Base-by-base conservation (phyloP, 495 filamentous ascomycete species). In the Saxophila tyrrhenica region DNA sequence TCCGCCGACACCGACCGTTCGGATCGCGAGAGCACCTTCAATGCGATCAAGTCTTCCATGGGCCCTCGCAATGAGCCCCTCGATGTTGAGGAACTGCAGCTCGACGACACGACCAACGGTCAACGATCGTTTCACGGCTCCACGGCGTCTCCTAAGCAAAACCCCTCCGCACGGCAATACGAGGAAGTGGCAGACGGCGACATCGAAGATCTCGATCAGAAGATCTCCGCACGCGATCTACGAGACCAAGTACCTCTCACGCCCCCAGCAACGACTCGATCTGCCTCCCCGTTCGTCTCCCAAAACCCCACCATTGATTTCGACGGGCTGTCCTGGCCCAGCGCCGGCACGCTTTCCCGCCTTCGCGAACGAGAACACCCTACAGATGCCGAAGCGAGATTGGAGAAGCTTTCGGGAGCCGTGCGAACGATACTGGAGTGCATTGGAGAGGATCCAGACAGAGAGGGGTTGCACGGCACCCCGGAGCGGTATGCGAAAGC, bases 401-500 rank as follows among this genome's bases (percentile, higher is more conserved):
- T 95, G 38, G 71, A 81, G 51, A 92, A 85, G 69, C 78, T 98
- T 52, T 78, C 85, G 15, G 87, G 85, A 53, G 94, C 92, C 47
- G 81, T 98, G 17, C 74, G 81, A 39, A 97, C 92, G 3, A 87
- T 98, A 35, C 75, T 98, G 7, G 94, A 98, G 71, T 97, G 92
- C 62, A 77, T 98, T 39, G 94, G 92, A 54, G 92, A 98, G 70
- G 94, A 98, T 65, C 89, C 92, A 0, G 83, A 91, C 62, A 79
- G 92, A 39, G 90, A 95, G 64, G 92, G 92, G 7, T 74, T 98
- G 23, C 77, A 85, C 1, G 85, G 82, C 39, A 98, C 92, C 1
- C 92, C 94, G 1, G 81, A 86, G 60, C 74, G 92, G 54, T 96
- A 96, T 70, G 92, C 94, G 55, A 91, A 91, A 69, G 92, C 92